Conservation (phyloP, 768 basidiomycete species). For the Boletus reticulatus region DNA sequence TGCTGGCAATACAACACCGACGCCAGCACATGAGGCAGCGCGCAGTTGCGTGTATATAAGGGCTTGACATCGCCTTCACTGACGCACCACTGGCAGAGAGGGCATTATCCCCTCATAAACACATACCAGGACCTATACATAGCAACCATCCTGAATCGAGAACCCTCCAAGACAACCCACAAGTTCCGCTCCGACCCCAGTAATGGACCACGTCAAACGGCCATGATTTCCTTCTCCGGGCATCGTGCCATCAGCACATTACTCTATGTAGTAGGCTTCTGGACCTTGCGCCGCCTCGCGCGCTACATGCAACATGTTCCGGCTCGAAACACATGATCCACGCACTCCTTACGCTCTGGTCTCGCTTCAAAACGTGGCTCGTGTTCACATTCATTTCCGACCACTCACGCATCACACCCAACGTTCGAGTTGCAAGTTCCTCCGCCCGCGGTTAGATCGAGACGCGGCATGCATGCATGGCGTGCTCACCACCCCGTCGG, state of each 20-base stretch:
- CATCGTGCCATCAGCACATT: constrained; percentile 14
- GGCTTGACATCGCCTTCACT: constrained; percentile 16
- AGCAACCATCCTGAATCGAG: constrained; percentile 1
- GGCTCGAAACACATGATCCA: constrained; percentile 28
- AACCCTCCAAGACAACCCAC: constrained; percentile 7
- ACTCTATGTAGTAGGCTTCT: constrained; percentile 8
- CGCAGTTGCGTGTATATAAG: constrained; percentile 11
- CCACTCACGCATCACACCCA: constrained; percentile 3
- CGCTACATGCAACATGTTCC: constrained; percentile 26
- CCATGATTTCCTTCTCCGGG: constrained; percentile 15
- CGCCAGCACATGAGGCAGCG: constrained; percentile 11
- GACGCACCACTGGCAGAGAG: constrained; percentile 8
- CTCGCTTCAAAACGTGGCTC: constrained; percentile 12
- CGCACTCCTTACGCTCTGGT: constrained; percentile 12
- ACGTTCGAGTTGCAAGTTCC: background rate
- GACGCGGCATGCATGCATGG: constrained; percentile 2
- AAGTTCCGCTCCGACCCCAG: constrained; percentile 21
- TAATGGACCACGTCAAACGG: constrained; percentile 10
- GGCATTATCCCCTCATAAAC: constrained; percentile 18
- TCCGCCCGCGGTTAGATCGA: constrained; percentile 1
- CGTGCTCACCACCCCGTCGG: constrained; percentile 3
- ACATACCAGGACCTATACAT: constrained; percentile 15
- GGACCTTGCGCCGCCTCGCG: constrained; percentile 19
- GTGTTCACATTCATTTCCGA: constrained; percentile 24
- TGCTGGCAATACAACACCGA: constrained; percentile 3